Conservation (phyloP, 345 rosid genomes). For the Eucalyptus cloeziana region DNA sequence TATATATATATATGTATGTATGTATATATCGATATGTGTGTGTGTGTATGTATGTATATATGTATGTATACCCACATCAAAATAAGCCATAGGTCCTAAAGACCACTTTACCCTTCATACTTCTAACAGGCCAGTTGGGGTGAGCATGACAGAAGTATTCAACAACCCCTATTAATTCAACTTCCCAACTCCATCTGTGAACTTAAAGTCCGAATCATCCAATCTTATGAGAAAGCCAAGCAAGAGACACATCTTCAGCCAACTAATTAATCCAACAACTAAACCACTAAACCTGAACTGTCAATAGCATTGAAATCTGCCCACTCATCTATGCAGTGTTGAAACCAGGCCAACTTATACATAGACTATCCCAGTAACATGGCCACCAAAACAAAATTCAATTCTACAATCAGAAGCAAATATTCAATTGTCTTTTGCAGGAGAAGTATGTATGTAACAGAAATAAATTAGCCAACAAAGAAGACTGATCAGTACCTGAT, state of each 20-base stretch:
- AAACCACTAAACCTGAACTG: neutral
- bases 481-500: constrained; percentile 40
- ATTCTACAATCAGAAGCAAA: neutral
- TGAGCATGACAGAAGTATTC: neutral
- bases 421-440: neutral
- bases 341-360: neutral
- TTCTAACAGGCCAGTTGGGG: neutral
- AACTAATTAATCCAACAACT: neutral
- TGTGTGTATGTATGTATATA: too few species aligned
- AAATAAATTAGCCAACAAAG: neutral
- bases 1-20: too few species aligned
- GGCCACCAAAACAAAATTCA: neutral
- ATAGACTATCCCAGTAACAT: neutral
- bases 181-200: neutral
- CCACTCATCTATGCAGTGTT: neutral
- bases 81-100: too few species aligned
- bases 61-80: too few species aligned
- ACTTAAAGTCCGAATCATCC: neutral
- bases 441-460: neutral
- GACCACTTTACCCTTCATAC: too few species aligned
- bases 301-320: neutral
- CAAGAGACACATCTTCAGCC: neutral
- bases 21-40: too few species aligned
- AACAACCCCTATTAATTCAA: neutral
- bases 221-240: neutral